Conservation (phyloP, 495 filamentous ascomycete species). For the Penicillium psychrofluorescens region DNA sequence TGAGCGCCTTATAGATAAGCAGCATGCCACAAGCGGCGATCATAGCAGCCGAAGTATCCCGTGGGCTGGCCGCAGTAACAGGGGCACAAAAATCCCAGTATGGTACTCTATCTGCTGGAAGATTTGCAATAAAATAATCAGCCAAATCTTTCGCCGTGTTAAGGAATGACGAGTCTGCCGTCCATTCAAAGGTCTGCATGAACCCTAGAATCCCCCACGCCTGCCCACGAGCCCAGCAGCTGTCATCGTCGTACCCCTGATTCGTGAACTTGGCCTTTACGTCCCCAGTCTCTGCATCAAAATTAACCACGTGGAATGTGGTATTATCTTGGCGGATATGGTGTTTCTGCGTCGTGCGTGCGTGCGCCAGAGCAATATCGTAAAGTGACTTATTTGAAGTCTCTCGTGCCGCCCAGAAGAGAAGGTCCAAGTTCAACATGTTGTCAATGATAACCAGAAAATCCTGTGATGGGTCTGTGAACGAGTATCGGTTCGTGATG, state of each 20-base stretch:
- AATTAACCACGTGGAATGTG: conserved; percentile 35
- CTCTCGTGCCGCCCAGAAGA: conserved; percentile 35
- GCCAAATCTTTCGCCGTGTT: conserved; percentile 21
- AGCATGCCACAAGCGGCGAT: conserved; percentile 37
- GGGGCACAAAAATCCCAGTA: conserved; percentile 39
- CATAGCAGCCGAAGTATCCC: conserved; percentile 36
- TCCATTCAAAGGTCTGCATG: conserved; percentile 36
- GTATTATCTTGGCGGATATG: conserved; percentile 25
- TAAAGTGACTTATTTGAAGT: conserved; percentile 17
- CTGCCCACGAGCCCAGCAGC: conserved; percentile 39
- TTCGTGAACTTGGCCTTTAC: conserved; percentile 27
- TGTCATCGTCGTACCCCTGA: conserved; percentile 32
- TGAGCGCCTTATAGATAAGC: conserved; percentile 23
- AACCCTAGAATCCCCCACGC: conserved; percentile 40
- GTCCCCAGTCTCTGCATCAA: conserved; percentile 22
- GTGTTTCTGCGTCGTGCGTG: conserved; percentile 21
- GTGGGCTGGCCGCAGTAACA: conserved; percentile 7
- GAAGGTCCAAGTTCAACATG: conserved; percentile 40
- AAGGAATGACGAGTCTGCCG: conserved; percentile 25
- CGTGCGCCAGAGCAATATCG: conserved; percentile 31
- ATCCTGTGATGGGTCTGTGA: conserved; percentile 14
- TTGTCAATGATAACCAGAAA: conserved; percentile 41
- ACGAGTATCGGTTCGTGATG: conserved; percentile 24
- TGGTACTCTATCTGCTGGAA: conserved; percentile 26
- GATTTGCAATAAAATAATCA: conserved; percentile 27